Base-by-base conservation (phyloP, 192 early-diverging fungal species). In the Backusella morwellensis region DNA sequence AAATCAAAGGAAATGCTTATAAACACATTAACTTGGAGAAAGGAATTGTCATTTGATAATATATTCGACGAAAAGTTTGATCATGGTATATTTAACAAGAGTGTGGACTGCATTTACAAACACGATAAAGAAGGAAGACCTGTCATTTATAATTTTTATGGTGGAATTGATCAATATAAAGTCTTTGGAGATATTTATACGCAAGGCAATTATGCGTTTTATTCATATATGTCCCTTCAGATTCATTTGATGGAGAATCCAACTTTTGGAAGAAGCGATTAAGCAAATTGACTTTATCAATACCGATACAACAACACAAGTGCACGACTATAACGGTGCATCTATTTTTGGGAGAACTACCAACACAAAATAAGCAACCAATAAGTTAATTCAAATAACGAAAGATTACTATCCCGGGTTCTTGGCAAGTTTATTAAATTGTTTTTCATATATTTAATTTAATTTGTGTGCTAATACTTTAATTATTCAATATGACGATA, bases 401-500 rank as follows among this genome's bases (percentile, higher is more conserved):
- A 85, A 86, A 12, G 87, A 90, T 67, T 88, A 91, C 44, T 91
- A 91, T 72, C 90, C 90, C 0, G 88, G 90, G 79, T 85, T 88
- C 8, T 79, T 91, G 82, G 85, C 85, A 54, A 79, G 29, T 32
- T 32, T 12, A 15, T 42, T n/a, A 32, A 23, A 44, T 12, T 29
- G 68, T 14, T 2, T 44, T 50, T 6, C 4, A n/a, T 50, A n/a
- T 1, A 50, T 50, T 50, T 50, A 4, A 50, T 50, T 50, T n/a
- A 50, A 50, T n/a, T 50, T 50, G 47, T 50, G 19, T 6, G 17
- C 8, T 40, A 0, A 23, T 41, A 44, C 1, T 23, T 56, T 38
- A 11, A 56, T 35, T 23, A 66, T 54, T 67, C 26, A 34, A 74
- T 42, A 63, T 38, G 38, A 38, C 11, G 9, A 38, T 54, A 14